Conservation (phyloP, 129 eudicot species). For the Flaveria sonorensis region DNA sequence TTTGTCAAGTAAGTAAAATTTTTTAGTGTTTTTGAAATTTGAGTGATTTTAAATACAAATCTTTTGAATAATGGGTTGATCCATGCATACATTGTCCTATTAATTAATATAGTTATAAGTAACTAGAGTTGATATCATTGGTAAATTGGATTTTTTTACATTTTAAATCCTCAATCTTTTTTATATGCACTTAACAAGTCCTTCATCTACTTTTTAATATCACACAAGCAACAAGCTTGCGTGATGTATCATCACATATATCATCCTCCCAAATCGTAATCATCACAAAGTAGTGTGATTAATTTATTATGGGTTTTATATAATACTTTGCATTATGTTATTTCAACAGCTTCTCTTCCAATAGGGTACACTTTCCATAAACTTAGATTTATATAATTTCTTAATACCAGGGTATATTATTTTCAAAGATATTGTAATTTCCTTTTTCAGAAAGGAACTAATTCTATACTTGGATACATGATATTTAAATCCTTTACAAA, state of each 20-base stretch:
- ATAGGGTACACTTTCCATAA: background rate
- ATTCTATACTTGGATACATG: constrained; percentile 26
- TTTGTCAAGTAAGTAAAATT: background rate
- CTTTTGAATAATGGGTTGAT: background rate
- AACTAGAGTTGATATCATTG: background rate
- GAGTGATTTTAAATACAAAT: background rate
- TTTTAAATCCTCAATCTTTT: too few species aligned
- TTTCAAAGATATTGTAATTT: constrained; percentile 10
- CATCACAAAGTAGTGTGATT: background rate
- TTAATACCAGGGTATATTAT: background rate
- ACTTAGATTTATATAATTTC: background rate
- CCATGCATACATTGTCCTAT: background rate
- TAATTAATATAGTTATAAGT: background rate
- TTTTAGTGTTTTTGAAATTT: background rate
- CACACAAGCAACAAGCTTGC: background rate
- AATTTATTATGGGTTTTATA: background rate
- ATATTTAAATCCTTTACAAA: constrained; percentile 23
- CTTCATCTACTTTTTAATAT: background rate
- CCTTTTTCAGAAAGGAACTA: constrained; percentile 30
- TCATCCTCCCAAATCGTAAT: background rate
- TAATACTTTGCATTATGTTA: constrained; percentile 4
- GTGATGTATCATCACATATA: constrained; percentile 1
- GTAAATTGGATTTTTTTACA: too few species aligned
- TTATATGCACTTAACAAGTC: background rate
- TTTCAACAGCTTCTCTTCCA: constrained; percentile 11